phyloP scores from a whole-genome alignment of 1,284 basidiomycete genomes.

The Irpex rosettiformis region DNA sequence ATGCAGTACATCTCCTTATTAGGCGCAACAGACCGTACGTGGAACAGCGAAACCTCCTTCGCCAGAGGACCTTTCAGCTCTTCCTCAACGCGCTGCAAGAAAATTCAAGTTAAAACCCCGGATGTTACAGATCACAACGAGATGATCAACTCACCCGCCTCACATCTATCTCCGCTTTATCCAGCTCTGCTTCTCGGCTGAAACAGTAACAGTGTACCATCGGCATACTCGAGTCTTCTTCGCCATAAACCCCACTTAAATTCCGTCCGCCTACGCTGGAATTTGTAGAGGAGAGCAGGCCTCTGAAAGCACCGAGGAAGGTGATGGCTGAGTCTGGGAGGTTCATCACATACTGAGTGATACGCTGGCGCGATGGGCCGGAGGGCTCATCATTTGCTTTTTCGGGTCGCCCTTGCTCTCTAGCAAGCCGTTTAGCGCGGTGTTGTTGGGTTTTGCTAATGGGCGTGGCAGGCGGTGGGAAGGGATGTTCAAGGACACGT shows the following conservation, averaged over 20 bases:
- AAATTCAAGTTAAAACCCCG: not conserved
- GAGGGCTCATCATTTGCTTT: constrained; percentile 11
- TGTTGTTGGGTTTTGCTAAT: constrained; percentile 43
- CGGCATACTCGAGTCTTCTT: constrained; percentile 55
- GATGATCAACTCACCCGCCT: constrained; percentile 57
- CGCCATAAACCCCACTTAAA: constrained; percentile 42
- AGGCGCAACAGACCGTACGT: constrained; percentile 92
- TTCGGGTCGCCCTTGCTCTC: not conserved
- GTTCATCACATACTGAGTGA: constrained; percentile 96
- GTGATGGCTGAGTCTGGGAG: constrained; percentile 89
- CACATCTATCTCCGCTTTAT: constrained; percentile 73
- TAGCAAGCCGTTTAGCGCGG: constrained; percentile 14
- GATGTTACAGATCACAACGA: constrained; percentile 3
- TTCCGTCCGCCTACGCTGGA: constrained; percentile 32
- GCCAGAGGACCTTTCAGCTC: constrained; percentile 58
- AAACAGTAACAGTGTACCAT: constrained; percentile 98
- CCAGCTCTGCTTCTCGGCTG: constrained; percentile 78
- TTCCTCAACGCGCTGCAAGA: constrained; percentile 66
- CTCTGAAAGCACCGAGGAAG: constrained; percentile 88
- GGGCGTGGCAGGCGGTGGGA: constrained; percentile 52
- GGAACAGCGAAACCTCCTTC: constrained; percentile 59
- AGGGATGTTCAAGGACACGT: constrained; percentile 59
- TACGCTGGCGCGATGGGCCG: constrained; percentile 43
- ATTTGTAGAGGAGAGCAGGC: constrained; percentile 56
- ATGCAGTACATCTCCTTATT: constrained; percentile 99